Base-by-base conservation (phyloP, 169 alveolate species). In the Eimeria mitis region DNA sequence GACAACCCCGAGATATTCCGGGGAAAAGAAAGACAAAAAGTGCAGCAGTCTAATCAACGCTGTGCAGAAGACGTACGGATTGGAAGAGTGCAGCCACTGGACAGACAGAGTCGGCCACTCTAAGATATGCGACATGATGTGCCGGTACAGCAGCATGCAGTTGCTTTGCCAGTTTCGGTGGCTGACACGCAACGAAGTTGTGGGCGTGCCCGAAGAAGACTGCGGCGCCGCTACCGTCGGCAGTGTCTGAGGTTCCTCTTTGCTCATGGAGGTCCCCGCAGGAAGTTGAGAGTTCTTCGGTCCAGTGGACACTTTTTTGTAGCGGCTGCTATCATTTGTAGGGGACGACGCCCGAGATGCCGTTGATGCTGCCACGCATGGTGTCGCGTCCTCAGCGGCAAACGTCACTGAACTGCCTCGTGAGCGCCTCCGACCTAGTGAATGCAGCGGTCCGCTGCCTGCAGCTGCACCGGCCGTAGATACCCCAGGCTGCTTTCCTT, bases 61-160 rank as follows among this genome's bases (percentile, higher is more conserved):
- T 31, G 71, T 23, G 52, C 13, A 37, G 40, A 81, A 68, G 78
- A 49, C 96, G 63, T 89, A 95, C 97, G 94, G 95, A 44, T 76
- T 89, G 94, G 73, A 89, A 63, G 97, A 92, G 42, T 98, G 98
- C 42, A 98, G 97, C 99, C 99, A 98, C 68, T 98, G 98, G 54
- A 97, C 97, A 23, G 99, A 98, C 68, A 99, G 97, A 37, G 99
- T 98, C 31, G 99, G 99, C 99, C 99, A 99, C 61, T 99, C 99
- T 59, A 99, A 97, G 73, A 99, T 98, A 97, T 98, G 98, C 5
- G 98, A 97, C 94, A 98, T 79, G 68, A 99, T 97, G 44, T 99
- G 96, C 96, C 98, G 99, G 97, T 99, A 99, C 92, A 99, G 97
- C 92, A 98, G 98, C 70, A 99, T 99, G 9, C 99, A 98, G 96